phyloP scores from a whole-genome alignment of 2,329 filamentous ascomycete species.

The Periconia macrospinosa region DNA sequence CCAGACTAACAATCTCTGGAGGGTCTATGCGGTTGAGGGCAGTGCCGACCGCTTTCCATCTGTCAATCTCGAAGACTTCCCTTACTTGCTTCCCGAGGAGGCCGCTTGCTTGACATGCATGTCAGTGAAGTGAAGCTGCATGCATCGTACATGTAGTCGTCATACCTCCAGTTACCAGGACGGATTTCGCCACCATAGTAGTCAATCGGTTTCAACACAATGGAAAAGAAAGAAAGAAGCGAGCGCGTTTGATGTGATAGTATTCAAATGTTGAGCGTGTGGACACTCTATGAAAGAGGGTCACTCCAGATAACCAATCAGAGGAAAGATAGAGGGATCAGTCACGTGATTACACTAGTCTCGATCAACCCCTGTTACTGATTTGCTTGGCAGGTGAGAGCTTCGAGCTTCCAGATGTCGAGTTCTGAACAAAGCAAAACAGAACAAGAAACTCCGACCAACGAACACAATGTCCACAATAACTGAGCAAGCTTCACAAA shows the following conservation, averaged over 20 bases:
- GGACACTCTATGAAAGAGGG: background rate
- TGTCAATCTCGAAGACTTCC: conserved; percentile 66
- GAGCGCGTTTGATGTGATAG: background rate
- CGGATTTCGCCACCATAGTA: conserved; percentile 48
- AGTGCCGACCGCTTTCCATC: conserved; percentile 56
- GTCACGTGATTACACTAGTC: conserved; percentile 3
- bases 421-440: background rate
- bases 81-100: conserved; percentile 79
- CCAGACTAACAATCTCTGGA: conserved; percentile 60
- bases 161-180: conserved; percentile 73
- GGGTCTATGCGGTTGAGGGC: conserved; percentile 73
- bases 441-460: conserved; percentile 8
- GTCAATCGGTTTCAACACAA: background rate
- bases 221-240: background rate
- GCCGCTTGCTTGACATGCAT: conserved; percentile 60
- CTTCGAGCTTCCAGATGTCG: conserved; percentile 7
- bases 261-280: too few relatives aligned
- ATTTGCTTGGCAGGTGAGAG: conserved; percentile 3
- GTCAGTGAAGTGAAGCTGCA: conserved; percentile 13
- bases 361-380: conserved; percentile 12
- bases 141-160: conserved; percentile 1
- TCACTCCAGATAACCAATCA: conserved; percentile 2
- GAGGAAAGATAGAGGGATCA: background rate
- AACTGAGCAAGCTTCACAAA: conserved; percentile 73
- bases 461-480: conserved; percentile 74